Conservation (phyloP, 495 filamentous ascomycete species). For the Aspergillus carlsbadensis region DNA sequence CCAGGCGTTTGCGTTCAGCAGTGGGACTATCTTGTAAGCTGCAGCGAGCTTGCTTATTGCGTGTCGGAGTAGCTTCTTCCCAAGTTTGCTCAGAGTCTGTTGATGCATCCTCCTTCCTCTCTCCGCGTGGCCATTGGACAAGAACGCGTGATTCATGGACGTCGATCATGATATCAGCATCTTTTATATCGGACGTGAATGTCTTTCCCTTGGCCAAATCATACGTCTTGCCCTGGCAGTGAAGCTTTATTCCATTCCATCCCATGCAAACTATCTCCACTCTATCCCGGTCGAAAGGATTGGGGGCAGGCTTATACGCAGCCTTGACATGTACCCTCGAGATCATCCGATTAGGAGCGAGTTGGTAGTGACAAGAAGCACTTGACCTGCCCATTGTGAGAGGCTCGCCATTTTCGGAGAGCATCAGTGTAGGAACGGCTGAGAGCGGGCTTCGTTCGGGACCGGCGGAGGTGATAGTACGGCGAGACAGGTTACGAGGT, state of each 20-base stretch:
- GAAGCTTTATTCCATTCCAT: slow-evolving; percentile 93
- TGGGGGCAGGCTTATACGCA: slow-evolving; percentile 68
- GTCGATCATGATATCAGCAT: slow-evolving; percentile 91
- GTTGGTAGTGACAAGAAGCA: slow-evolving; percentile 86
- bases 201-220: slow-evolving; percentile 84
- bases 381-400: slow-evolving; percentile 88
- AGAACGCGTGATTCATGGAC: slow-evolving; percentile 89
- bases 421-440: slow-evolving; percentile 72
- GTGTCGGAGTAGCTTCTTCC: slow-evolving; percentile 55
- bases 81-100: slow-evolving; percentile 66
- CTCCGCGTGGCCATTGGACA: slow-evolving; percentile 76
- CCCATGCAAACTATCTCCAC: slow-evolving; percentile 87
- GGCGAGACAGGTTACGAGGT: slow-evolving; percentile 36
- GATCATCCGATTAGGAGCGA: slow-evolving; percentile 86
- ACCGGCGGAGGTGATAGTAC: slow-evolving; percentile 63
- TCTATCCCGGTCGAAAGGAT: slow-evolving; percentile 61
- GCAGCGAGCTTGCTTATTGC: slow-evolving; percentile 28
- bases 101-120: slow-evolving; percentile 59
- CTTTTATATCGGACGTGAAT: slow-evolving; percentile 87
- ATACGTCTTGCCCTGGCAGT: slow-evolving; percentile 85
- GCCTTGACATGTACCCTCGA: slow-evolving; percentile 92
- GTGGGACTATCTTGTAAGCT: slow-evolving; percentile 63
- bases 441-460: slow-evolving; percentile 85
- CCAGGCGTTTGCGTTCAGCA: slow-evolving; percentile 56
- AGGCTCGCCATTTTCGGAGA: slow-evolving; percentile 79